A percentile compares a stretch with the other conserved stretches of the same genome.
phyloP scores from a whole-genome alignment of 2,329 filamentous ascomycete genomes.

The Penicillium sp. region DNA sequence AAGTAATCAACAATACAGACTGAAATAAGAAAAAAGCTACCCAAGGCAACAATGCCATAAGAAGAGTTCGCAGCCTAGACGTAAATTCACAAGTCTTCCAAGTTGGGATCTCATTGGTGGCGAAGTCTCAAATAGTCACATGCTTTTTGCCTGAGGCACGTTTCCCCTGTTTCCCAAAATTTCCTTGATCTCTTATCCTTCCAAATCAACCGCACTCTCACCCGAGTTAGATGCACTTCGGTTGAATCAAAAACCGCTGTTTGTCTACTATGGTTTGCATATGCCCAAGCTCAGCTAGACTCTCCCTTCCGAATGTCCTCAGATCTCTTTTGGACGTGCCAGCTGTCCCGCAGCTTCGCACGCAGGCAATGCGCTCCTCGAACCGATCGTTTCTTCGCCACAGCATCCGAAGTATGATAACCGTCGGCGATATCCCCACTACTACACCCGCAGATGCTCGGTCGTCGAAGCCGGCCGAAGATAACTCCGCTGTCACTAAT shows the following conservation, averaged over 20 bases:
- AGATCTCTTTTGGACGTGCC: slow-evolving; percentile 30
- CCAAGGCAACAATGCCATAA: too few relatives aligned
- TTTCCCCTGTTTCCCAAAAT: not conserved
- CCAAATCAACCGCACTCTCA: not conserved
- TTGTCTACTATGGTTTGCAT: slow-evolving; percentile 25
- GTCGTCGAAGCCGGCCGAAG: not conserved
- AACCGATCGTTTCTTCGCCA: slow-evolving; percentile 12
- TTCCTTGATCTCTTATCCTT: not conserved
- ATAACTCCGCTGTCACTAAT: not conserved
- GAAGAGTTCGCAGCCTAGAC: not conserved
- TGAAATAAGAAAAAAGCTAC: too few relatives aligned
- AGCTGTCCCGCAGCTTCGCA: slow-evolving; percentile 24
- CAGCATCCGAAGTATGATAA: slow-evolving; percentile 6
- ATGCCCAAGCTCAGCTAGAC: slow-evolving; percentile 31
- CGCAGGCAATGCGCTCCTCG: slow-evolving; percentile 10
- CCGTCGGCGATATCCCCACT: slow-evolving; percentile 11
- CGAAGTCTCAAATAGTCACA: not conserved
- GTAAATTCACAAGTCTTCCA: not conserved
- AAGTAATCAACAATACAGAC: too few relatives aligned
- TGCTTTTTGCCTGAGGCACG: slow-evolving; percentile 1
- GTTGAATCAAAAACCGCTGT: not conserved
- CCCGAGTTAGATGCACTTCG: not conserved
- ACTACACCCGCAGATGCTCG: not conserved
- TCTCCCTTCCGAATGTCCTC: slow-evolving; percentile 32
- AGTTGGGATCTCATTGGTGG: not conserved